These are phyloP conservation scores for Chlorencoelia australis DNA, from an alignment of 2,329 filamentous ascomycete species.

Conservation along the genomic window DNA sequence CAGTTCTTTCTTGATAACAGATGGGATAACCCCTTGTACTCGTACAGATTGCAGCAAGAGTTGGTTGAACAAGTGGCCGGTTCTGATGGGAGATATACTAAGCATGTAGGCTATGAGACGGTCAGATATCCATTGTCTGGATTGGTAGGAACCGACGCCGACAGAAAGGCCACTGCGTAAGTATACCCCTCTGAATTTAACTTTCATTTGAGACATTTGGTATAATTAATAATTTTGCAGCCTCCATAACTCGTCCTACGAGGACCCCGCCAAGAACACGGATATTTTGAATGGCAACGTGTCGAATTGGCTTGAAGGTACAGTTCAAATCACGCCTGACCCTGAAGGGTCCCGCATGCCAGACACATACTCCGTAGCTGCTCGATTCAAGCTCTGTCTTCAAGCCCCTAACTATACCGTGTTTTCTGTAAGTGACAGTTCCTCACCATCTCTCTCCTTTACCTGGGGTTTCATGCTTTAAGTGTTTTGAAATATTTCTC, in stretches of 20 bases:
- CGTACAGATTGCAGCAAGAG: slow-evolving; percentile 1
- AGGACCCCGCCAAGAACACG: neutral
- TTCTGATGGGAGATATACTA: neutral
- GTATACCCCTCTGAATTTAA: too few species aligned
- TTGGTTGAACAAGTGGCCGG: neutral
- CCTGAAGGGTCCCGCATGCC: too few species aligned
- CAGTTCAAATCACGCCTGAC: neutral
- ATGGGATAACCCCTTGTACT: slow-evolving; percentile 1
- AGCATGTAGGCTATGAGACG: slow-evolving; percentile 2
- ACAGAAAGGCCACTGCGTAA: neutral
- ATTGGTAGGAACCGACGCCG: slow-evolving; percentile 1
- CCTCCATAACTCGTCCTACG: neutral
- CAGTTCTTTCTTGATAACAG: neutral
- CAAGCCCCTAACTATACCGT: slow-evolving; percentile 27
- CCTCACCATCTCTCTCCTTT: too few species aligned
- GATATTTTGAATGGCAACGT: slow-evolving; percentile 1
- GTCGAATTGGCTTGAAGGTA: neutral
- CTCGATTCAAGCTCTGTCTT: slow-evolving; percentile 17
- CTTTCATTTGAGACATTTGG: neutral
- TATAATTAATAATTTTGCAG: neutral
- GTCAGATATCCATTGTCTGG: slow-evolving; percentile 4
- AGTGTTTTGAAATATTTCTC: too few species aligned
- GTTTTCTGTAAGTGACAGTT: too few species aligned
- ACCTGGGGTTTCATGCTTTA: too few species aligned
- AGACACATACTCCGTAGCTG: too few species aligned